Base-by-base conservation (phyloP, 2,329 filamentous ascomycete genomes). In the Fusarium luffae region DNA sequence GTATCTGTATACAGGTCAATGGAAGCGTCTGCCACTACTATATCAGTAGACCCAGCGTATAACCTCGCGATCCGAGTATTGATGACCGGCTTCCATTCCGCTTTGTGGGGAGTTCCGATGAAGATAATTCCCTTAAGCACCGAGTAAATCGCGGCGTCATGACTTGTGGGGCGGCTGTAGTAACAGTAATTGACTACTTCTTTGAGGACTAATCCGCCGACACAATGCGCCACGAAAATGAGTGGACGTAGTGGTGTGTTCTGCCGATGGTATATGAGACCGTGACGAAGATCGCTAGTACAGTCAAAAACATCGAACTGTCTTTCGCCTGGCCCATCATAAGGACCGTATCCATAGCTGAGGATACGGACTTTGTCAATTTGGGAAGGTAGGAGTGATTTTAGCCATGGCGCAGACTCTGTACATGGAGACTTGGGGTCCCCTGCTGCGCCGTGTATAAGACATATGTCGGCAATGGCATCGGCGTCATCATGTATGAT, bases 201-300 rank as follows among this genome's bases (percentile, higher is more conserved):
- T 4, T 48, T n/a, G 7, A 14, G 28, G n/a, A 48, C 27, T 5
- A 48, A 14, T 3, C 46, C 46, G 2, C 46, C 46, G 0, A 48
- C 19, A 14, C 46, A 30, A 28, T 48, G 27, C 14, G 27, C 27
- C 11, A 48, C 16, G 7, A 48, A 30, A 8, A 48, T 48, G 7
- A 48, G 13, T 1, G 46, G 27, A 5, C 46, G n/a, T 3, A 30
- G 1, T 0, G 27, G 46, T 7, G 4, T 5, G 3, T 30, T 13
- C 1, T 12, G n/a, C 3, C 46, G 46, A 19, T 7, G 10, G 9
- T 16, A 10, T 7, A 8, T 14, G 1, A 48, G 9, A 0, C 28
- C n/a, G 0, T 3, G 2, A 5, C 19, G 27, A 30, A 48, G n/a
- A 30, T 30, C 27, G 8, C 4, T 1, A 5, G 46, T 28, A 1